Base-by-base conservation (phyloP, 257 asterid species). In the Gentiana macrophylla region DNA sequence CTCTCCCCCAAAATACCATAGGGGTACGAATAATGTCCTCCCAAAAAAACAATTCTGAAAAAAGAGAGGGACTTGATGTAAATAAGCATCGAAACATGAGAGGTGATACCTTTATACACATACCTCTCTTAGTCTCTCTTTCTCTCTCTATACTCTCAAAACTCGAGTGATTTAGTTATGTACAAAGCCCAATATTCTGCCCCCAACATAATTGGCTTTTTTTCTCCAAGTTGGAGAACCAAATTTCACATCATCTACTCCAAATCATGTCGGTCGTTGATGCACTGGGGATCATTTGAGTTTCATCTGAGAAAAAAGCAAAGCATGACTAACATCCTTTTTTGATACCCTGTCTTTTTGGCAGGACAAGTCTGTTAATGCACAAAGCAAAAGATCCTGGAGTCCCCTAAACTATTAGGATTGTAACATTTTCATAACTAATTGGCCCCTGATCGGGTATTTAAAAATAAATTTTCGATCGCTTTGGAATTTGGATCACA, bases 51-150 rank as follows among this genome's bases (percentile, higher is more conserved):
- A 33, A 49, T 11, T 66, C 61, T 46, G 52, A 24, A 71, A 69
- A 66, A 15, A 68, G 60, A 64, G 52, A 5, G 46, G 37, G 61
- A 50, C 9, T 5, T 5, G 35, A 69, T 37, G 34, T 61, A 41
- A 51, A 63, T 35, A 37, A 64, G 55, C 46, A 12, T 61, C 63
- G 56, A 70, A 68, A 50, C 8, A 45, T 72, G 71, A 72, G 79
- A 81, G 66, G 64, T 35, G 70, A 71, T 74, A 84, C 71, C 69
- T 80, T 82, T 91, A 82, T 86, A 91, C 96, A 83, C 67, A 70
- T 82, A 41, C 46, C 81, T 79, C 86, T 80, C 68, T 61, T 64
- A 68, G 56, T 24, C 24, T 24, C 24, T 24, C 24, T 24, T 24
- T 24, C 24, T 24, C 24, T 70, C 82, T 68, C 83, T 61, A 71